Percentiles rank a stretch among this genome's conserved stretches.
phyloP scores from a whole-genome alignment of 2,329 filamentous ascomycete species.

The Talaromyces sp. region DNA sequence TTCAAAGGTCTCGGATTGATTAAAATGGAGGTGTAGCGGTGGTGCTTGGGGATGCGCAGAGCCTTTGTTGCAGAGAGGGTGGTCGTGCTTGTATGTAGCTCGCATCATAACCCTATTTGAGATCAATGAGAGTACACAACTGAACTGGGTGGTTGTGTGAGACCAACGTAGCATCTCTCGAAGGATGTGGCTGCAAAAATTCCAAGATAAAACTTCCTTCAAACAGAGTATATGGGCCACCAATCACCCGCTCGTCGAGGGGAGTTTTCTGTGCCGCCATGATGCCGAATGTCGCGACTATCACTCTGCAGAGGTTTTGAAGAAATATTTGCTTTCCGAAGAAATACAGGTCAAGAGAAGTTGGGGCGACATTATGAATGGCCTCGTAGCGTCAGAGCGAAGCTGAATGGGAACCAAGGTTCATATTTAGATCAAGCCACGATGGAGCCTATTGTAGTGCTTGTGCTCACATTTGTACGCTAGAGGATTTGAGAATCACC shows the following conservation, averaged over 20 bases:
- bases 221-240: background rate
- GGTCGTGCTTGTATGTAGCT: background rate
- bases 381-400: background rate
- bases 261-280: background rate
- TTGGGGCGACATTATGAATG: background rate
- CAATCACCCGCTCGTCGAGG: slow-evolving; percentile 1
- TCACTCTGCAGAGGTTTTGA: background rate
- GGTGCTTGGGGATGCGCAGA: background rate
- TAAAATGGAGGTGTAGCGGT: slow-evolving; percentile 1
- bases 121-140: background rate
- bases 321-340: background rate
- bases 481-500: background rate
- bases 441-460: background rate
- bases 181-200: slow-evolving; percentile 3
- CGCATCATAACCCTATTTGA: background rate
- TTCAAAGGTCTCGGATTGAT: slow-evolving; percentile 2
- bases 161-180: background rate
- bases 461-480: background rate
- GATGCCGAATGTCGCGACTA: background rate
- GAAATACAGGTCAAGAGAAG: background rate
- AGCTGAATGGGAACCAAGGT: background rate
- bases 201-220: slow-evolving; percentile 8
- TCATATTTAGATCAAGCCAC: background rate
- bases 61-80: background rate
- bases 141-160: background rate